A percentile compares a stretch with the other conserved stretches of the same genome.
Evolutionary conservation across 495 filamentous ascomycete species (phyloP).

Genomic region (Aspergillus campestris): DNA sequence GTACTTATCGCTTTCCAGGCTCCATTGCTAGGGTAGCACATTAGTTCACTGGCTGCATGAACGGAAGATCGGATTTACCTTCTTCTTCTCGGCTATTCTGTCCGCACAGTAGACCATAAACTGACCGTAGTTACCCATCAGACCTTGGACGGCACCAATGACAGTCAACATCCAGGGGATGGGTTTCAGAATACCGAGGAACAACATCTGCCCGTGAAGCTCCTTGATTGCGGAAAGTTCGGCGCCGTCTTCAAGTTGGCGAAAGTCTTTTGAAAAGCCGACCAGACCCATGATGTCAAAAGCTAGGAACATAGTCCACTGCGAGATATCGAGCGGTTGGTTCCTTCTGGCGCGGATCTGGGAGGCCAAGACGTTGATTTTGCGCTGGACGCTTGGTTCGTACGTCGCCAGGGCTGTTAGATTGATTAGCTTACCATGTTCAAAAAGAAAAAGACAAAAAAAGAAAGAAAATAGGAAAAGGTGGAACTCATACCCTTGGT

Average conservation of each 20-base stretch:
- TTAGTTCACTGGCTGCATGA: background rate
- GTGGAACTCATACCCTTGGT: constrained; percentile 10
- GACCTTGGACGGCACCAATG: constrained; percentile 7
- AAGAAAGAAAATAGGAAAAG: no score
- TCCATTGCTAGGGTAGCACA: constrained; percentile 5
- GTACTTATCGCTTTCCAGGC: constrained; percentile 5
- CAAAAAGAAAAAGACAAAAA: no score
- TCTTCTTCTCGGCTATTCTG: constrained; percentile 7
- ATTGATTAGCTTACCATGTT: no score
- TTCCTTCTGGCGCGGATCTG: constrained; percentile 5
- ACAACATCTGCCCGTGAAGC: constrained; percentile 9
- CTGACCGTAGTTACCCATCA: constrained; percentile 5
- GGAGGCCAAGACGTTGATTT: constrained; percentile 4
- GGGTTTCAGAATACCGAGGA: constrained; percentile 10
- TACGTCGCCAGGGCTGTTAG: constrained; percentile 6
- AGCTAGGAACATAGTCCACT: constrained; percentile 53
- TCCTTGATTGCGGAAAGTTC: constrained; percentile 49
- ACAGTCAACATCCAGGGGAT: constrained; percentile 18
- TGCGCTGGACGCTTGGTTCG: constrained; percentile 7
- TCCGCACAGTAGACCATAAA: no score
- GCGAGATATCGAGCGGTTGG: constrained; percentile 40
- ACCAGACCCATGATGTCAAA: constrained; percentile 70
- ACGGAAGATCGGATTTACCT: background rate
- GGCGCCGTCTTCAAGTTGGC: constrained; percentile 53
- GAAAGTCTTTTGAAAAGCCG: constrained; percentile 62